These are phyloP conservation scores for Cercophora newfieldiana DNA, from an alignment of 495 filamentous ascomycete genomes.

Conservation along the genomic window DNA sequence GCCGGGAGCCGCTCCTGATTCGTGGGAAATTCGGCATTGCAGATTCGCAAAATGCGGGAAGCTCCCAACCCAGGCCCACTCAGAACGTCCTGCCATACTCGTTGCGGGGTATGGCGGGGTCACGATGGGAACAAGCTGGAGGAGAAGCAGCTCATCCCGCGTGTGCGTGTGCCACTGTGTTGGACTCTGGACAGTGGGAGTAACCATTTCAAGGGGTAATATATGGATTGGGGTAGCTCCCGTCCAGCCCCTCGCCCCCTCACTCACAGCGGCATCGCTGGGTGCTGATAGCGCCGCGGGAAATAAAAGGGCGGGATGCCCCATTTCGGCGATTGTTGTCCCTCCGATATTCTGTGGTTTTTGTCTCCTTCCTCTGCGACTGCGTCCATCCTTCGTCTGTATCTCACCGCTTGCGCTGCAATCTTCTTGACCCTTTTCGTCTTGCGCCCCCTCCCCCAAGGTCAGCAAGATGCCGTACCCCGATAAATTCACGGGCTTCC, in stretches of 20 bases:
- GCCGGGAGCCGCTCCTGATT: neutral
- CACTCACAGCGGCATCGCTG: neutral
- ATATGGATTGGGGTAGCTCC: neutral
- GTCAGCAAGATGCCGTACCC: slow-evolving; percentile 37
- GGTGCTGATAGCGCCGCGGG: neutral
- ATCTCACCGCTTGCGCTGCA: neutral
- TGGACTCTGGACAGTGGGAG: neutral
- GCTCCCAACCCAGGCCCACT: neutral
- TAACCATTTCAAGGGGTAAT: slow-evolving; percentile 7
- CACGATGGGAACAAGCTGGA: neutral
- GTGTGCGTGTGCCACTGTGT: neutral
- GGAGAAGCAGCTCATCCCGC: slow-evolving; percentile 5
- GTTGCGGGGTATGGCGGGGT: slow-evolving; percentile 28
- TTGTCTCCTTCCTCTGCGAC: neutral
- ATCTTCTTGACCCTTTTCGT: neutral
- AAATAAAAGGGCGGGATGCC: slow-evolving; percentile 16
- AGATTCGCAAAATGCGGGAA: slow-evolving; percentile 15
- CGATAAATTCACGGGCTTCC: slow-evolving; percentile 52
- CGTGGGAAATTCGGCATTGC: slow-evolving; percentile 10
- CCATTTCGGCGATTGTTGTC: neutral
- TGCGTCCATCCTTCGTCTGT: neutral
- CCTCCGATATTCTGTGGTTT: neutral
- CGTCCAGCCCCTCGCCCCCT: slow-evolving; percentile 6
- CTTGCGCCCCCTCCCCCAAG: neutral
- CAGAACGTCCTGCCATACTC: neutral